Evolutionary conservation across 2,329 filamentous ascomycete genomes (phyloP).

Genomic region (Hypoxylon sp.): DNA sequence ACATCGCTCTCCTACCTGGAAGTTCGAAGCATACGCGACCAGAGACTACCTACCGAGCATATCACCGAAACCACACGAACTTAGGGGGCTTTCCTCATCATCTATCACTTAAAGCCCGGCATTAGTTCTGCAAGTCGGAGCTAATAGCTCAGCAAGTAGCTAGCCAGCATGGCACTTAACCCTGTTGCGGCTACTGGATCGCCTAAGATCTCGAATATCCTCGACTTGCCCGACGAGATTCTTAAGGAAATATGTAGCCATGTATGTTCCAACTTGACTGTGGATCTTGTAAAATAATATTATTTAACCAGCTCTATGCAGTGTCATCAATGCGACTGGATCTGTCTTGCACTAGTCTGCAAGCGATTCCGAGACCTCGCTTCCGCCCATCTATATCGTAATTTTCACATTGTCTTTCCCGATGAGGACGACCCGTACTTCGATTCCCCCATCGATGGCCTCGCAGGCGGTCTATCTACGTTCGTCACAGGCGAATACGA

Average conservation of each 20-base stretch:
- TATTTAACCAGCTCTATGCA: conserved; percentile 42
- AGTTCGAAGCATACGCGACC: conserved; percentile 3
- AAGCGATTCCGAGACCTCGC: conserved; percentile 66
- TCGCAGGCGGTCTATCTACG: conserved; percentile 67
- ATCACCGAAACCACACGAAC: not conserved
- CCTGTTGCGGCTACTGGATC: not conserved
- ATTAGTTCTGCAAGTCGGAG: too few relatives aligned
- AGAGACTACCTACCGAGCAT: not conserved
- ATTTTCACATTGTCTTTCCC: conserved; percentile 68
- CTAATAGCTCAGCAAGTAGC: too few relatives aligned
- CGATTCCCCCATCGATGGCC: conserved; percentile 63
- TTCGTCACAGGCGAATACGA: conserved; percentile 70
- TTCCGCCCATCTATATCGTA: conserved; percentile 66
- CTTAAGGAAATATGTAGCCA: conserved; percentile 59
- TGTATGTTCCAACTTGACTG: conserved; percentile 46
- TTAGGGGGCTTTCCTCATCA: not conserved
- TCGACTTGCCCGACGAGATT: conserved; percentile 57
- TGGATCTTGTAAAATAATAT: not conserved
- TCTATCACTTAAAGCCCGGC: not conserved
- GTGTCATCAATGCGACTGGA: conserved; percentile 62
- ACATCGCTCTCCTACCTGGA: too few relatives aligned
- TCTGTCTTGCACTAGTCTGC: conserved; percentile 66
- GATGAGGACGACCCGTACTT: conserved; percentile 63
- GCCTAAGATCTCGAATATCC: conserved; percentile 42
- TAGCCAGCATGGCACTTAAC: conserved; percentile 12